These are phyloP conservation scores for Aspergillus texensis DNA, from an alignment of 2,329 filamentous ascomycete genomes.

Conservation along the genomic window DNA sequence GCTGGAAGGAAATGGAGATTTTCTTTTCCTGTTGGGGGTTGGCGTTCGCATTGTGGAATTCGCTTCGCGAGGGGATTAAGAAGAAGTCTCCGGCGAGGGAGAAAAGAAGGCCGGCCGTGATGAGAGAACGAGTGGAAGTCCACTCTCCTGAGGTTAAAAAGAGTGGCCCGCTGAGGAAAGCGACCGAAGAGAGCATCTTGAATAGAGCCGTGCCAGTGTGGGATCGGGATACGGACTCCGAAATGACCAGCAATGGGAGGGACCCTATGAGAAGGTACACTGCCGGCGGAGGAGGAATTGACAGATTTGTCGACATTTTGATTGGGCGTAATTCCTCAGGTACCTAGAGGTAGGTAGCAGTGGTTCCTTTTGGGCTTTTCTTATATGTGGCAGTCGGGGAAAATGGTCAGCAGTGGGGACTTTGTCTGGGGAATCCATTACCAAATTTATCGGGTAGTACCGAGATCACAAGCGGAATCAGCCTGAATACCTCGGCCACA, in stretches of 20 bases:
- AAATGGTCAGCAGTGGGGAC: neutral
- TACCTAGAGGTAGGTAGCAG: neutral
- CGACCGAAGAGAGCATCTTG: slow-evolving; percentile 33
- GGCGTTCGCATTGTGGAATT: slow-evolving; percentile 19
- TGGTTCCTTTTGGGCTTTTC: neutral
- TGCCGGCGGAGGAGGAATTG: slow-evolving; percentile 12
- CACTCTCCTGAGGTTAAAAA: slow-evolving; percentile 21
- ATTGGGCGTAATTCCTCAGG: neutral
- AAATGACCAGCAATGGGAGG: slow-evolving; percentile 29
- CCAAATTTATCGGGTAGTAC: neutral
- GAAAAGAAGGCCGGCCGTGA: slow-evolving; percentile 28
- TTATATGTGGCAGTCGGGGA: neutral
- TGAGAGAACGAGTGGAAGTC: slow-evolving; percentile 21
- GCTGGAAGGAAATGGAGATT: slow-evolving; percentile 30
- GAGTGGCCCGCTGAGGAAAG: slow-evolving; percentile 29
- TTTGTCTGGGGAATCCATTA: neutral
- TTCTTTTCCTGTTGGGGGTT: slow-evolving; percentile 5
- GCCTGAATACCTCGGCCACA: neutral
- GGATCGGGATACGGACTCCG: slow-evolving; percentile 26
- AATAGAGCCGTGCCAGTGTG: slow-evolving; percentile 29
- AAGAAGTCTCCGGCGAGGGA: slow-evolving; percentile 30
- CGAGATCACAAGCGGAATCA: neutral
- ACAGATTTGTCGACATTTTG: neutral
- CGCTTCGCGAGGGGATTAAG: slow-evolving; percentile 27
- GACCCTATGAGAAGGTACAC: slow-evolving; percentile 27